Evolutionary conservation across 345 rosid genomes (phyloP), one percentile per base, ranked within the genome.

Genomic region (Camelina sativa): DNA sequence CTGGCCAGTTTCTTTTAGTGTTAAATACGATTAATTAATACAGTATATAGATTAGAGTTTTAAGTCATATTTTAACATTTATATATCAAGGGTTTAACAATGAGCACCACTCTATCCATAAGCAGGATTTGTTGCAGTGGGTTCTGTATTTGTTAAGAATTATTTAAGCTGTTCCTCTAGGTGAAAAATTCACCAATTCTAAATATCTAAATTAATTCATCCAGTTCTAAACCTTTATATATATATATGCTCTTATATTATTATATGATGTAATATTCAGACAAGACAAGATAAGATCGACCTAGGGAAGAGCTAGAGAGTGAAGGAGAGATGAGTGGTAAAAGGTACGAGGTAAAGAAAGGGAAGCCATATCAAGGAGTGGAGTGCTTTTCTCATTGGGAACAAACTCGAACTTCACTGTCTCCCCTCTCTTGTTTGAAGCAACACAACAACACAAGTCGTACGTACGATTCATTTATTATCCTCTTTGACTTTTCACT

Each of bases 331-430:
- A 41, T 9, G 28, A 30, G 40, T 50, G 47, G 80, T 76, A 48
- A 57, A 77, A 77, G 76, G 76, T 71, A 77, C 80, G 61, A 76
- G 80, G 76, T 70, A 70, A 76, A 63, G 37, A 70, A 71, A 64
- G 71, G 47, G 72, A 70, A 57, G 76, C 76, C 76, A 63, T 76
- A 64, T 9, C 72, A 77, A 63, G 80, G 76, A 77, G 40, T 77
- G 80, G 80, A 70, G 66, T 28, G 71, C 38, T 77, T 28, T 28
- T 58, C 48, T 20, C 80, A 77, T 71, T 58, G 80, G 80, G 76
- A 77, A 76, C 80, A 70, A 63, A 70, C 60, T 70, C 67, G n/a
- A 76, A 64, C 44, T 65, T 71, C 80, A 57, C 16, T 77, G 67
- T 71, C 75, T 70, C 55, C 69, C 61, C 69, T 37, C 71, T 77